Conservation (phyloP, 1,284 basidiomycete genomes). For the Malassezia equina region DNA sequence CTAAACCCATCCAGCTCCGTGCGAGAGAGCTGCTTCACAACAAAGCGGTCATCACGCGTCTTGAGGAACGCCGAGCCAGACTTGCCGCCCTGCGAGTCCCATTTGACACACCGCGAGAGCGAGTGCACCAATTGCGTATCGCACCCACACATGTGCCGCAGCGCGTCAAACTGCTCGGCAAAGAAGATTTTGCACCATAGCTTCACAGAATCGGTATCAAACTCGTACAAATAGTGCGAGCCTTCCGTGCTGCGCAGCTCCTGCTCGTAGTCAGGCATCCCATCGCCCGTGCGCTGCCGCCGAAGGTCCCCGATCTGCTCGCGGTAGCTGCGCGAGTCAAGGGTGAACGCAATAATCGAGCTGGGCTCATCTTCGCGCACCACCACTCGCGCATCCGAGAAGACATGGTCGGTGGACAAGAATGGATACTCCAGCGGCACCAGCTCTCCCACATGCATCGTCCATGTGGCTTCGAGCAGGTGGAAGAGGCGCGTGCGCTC, state of each 20-base stretch:
- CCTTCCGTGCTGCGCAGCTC: constrained; percentile 47
- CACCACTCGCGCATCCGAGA: constrained; percentile 76
- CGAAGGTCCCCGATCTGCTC: constrained; percentile 34
- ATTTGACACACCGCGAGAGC: constrained; percentile 84
- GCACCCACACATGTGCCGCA: constrained; percentile 83
- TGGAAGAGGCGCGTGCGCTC: constrained; percentile 58
- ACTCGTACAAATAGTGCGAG: constrained; percentile 45
- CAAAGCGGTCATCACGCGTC: constrained; percentile 81
- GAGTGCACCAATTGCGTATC: constrained; percentile 88
- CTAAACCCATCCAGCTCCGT: constrained; percentile 90
- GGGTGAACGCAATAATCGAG: constrained; percentile 87
- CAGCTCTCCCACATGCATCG: constrained; percentile 53
- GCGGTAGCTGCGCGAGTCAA: constrained; percentile 74
- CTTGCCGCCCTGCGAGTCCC: constrained; percentile 91
- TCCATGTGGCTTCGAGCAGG: constrained; percentile 64
- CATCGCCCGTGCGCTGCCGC: constrained; percentile 8
- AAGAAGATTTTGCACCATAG: constrained; percentile 86
- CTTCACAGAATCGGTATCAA: constrained; percentile 63
- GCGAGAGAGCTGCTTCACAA: constrained; percentile 88
- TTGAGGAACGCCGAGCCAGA: constrained; percentile 94
- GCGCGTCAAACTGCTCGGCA: constrained; percentile 90
- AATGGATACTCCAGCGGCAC: constrained; percentile 54
- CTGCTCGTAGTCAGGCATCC: constrained; percentile 52
- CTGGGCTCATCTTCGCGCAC: constrained; percentile 95
- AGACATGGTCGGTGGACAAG: constrained; percentile 55